phyloP scores from a whole-genome alignment of 2,329 filamentous ascomycete species.

The Atkinsonella texensis region DNA sequence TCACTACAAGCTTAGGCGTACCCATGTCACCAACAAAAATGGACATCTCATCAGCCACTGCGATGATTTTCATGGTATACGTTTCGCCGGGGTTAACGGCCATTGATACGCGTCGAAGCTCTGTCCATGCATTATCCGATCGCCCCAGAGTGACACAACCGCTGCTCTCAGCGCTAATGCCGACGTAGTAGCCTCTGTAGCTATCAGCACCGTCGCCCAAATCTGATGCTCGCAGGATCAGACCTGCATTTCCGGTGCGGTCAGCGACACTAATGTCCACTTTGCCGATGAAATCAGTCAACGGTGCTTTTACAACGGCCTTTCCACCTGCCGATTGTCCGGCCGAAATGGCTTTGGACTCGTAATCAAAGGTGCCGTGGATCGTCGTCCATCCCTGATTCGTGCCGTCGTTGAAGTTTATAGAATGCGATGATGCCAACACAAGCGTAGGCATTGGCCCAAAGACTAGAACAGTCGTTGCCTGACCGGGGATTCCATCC shows the following conservation, averaged over 20 bases:
- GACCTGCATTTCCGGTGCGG: background rate
- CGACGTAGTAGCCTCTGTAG: background rate
- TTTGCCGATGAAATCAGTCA: background rate
- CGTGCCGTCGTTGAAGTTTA: background rate
- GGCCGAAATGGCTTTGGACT: background rate
- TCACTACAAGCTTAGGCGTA: too few species aligned
- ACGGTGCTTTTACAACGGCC: background rate
- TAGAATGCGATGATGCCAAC: background rate
- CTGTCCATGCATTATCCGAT: background rate
- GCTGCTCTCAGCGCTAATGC: background rate
- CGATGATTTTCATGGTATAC: too few species aligned
- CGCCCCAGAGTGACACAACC: background rate
- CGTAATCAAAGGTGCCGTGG: background rate
- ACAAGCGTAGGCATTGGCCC: background rate
- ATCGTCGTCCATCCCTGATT: background rate
- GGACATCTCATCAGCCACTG: too few species aligned
- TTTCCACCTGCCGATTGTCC: background rate
- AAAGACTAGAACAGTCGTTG: background rate
- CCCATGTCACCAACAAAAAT: too few species aligned
- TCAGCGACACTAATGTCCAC: background rate
- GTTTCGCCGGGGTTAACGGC: background rate
- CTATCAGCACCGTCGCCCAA: background rate
- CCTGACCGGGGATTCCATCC: background rate
- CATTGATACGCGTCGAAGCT: background rate
- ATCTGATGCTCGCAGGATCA: background rate